Base-by-base conservation (phyloP, 495 filamentous ascomycete genomes). In the Xylaria cubensis region DNA sequence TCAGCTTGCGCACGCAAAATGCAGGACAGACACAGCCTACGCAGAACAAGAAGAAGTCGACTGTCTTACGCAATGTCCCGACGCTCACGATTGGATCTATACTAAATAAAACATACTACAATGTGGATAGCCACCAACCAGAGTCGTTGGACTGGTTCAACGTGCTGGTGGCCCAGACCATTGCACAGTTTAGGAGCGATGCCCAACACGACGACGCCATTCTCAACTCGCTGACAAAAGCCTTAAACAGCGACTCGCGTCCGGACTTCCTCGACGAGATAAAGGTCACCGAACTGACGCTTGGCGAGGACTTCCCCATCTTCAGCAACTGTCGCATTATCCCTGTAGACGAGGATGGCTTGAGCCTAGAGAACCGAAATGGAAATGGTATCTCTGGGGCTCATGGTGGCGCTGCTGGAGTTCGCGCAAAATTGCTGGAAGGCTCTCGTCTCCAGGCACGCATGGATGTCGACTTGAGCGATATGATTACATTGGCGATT, bases 81-180 rank as follows among this genome's bases (percentile, higher is more conserved):
- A 81, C 80, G 26, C 76, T 85, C 42, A 97, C 93, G 46, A 97
- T 93, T 10, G 90, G 90, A n/a, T 94, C 94, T 3, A 97, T 99
- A 59, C 89, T 99, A 19, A 89, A 89, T 71, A 99, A 99, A 80
- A 99, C 96, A 21, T 99, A 98, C 84, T 99, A 99, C 83, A 97
- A 96, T 82, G 93, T 97, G 66, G 90, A 95, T 70, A 93, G 92
- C 51, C 96, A 99, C 79, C 95, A 97, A 80, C 97, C 96, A n/a
- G 96, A 99, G 82, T 94, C 91, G n/a, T 83, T 99, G 74, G 96
- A 99, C 79, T 99, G 96, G 96, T 98, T 99, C 86, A 99, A 99
- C 80, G 96, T 99, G 32, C 86, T 99, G 69, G 91, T 98, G 67
- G 97, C 96, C 8, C 96, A 99, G 83, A 97, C 97, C 0, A 95